These are phyloP conservation scores for Trematosphaeria pertusa DNA, from an alignment of 2,329 filamentous ascomycete genomes.

Conservation along the genomic window DNA sequence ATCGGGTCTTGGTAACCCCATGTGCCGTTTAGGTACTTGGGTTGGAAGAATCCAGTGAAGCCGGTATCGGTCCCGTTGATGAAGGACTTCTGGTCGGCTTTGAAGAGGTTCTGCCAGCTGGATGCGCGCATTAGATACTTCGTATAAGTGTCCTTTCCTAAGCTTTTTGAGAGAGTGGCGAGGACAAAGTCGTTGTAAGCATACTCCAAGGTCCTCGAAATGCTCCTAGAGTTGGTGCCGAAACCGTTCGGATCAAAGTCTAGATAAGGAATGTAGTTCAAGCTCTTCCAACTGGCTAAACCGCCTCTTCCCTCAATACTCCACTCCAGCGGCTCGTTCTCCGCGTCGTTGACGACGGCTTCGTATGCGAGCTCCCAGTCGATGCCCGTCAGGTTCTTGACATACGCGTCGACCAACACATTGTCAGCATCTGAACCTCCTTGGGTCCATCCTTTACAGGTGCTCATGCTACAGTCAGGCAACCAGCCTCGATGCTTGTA, in stretches of 20 bases:
- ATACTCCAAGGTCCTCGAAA: conserved; percentile 52
- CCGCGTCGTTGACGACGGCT: conserved; percentile 48
- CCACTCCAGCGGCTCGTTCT: conserved; percentile 50
- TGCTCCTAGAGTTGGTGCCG: conserved; percentile 50
- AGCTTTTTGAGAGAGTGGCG: conserved; percentile 64
- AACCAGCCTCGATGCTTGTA: conserved; percentile 76
- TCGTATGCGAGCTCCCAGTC: conserved; percentile 48
- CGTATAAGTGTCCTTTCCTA: conserved; percentile 62
- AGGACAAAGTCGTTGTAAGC: conserved; percentile 62
- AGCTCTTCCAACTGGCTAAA: conserved; percentile 44
- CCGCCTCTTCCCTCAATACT: conserved; percentile 46
- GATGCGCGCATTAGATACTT: conserved; percentile 66
- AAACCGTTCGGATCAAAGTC: conserved; percentile 53
- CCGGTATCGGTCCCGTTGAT: conserved; percentile 63
- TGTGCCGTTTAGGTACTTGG: conserved; percentile 69
- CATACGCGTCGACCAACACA: conserved; percentile 71
- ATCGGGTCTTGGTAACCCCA: conserved; percentile 73
- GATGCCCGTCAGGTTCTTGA: conserved; percentile 67
- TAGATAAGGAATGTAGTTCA: conserved; percentile 47
- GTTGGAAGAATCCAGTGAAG: conserved; percentile 75
- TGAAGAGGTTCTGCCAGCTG: conserved; percentile 75
- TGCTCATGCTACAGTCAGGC: conserved; percentile 79
- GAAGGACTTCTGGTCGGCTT: conserved; percentile 32
- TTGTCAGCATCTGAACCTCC: conserved; percentile 79
- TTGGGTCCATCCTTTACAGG: conserved; percentile 77